These are phyloP conservation scores for Cenchrus fungigraminus DNA, from an alignment of 176 grass and related monocot species.

Conservation along the genomic window DNA sequence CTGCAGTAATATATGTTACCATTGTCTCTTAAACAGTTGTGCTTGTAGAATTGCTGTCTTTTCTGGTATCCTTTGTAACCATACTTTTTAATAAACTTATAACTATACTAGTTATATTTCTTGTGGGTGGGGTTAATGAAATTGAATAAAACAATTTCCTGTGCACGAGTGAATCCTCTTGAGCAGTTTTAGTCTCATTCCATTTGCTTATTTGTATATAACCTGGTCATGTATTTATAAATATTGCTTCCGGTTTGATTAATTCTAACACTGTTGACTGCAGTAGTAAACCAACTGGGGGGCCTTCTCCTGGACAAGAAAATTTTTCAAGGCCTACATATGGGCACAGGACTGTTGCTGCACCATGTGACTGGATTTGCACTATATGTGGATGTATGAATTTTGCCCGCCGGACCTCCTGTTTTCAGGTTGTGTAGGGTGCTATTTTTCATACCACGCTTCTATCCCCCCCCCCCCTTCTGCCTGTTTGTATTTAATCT, in stretches of 20 bases:
- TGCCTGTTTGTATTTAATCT: not conserved
- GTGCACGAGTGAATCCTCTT: not conserved
- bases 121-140: not conserved
- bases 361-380: constrained; percentile 96
- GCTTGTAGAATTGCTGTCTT: not conserved
- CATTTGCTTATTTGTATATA: not conserved
- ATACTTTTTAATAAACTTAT: not conserved
- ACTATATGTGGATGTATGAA: constrained; percentile 94
- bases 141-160: not conserved
- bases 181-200: too few species aligned
- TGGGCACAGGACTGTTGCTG: constrained; percentile 62
- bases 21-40: not conserved
- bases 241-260: constrained; percentile 8
- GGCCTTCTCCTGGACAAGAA: constrained; percentile 65
- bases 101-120: not conserved
- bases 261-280: constrained; percentile 47
- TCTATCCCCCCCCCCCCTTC: too few species aligned
- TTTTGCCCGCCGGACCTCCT: constrained; percentile 93
- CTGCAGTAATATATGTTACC: not conserved
- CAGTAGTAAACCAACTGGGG: constrained; percentile 95
- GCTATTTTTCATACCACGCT: not conserved
- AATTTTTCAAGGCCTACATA: constrained; percentile 52
- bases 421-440: constrained; percentile 73
- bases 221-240: constrained; percentile 20
- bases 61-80: not conserved